These are phyloP conservation scores for Rhodofomes roseus DNA, from an alignment of 1,284 basidiomycete genomes.

Conservation along the genomic window DNA sequence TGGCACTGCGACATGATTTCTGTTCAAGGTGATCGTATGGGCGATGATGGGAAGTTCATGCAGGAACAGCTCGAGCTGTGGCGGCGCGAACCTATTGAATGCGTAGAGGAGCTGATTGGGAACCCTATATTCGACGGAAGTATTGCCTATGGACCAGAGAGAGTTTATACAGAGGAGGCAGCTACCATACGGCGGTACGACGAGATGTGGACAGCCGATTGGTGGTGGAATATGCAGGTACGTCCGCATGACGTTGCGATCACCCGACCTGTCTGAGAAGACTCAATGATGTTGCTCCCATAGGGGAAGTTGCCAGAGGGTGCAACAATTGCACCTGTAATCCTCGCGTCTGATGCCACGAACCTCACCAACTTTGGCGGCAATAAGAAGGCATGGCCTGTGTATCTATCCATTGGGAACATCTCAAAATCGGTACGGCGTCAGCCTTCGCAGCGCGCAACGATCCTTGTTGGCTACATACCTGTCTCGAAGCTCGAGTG, in stretches of 20 bases:
- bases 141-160: constrained; percentile 20
- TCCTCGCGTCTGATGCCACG: not conserved
- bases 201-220: not conserved
- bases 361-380: constrained; percentile 6
- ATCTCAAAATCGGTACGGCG: constrained; percentile 14
- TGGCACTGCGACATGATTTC: constrained; percentile 13
- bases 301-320: not conserved
- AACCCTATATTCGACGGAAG: constrained; percentile 22
- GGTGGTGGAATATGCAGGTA: constrained; percentile 2
- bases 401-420: constrained; percentile 23
- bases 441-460: constrained; percentile 8
- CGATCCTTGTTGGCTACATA: constrained; percentile 19
- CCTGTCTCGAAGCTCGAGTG: constrained; percentile 15
- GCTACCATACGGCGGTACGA: not conserved
- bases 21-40: constrained; percentile 13
- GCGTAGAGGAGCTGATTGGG: constrained; percentile 22
- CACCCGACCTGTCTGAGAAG: no score
- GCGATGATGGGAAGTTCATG: constrained; percentile 7
- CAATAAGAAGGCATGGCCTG: constrained; percentile 14
- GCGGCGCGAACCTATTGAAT: constrained; percentile 23
- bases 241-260: not conserved
- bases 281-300: not conserved
- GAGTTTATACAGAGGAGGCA: constrained; percentile 2
- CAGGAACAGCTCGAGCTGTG: constrained; percentile 24
- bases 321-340: constrained; percentile 4